Evolutionary conservation across 306 rosid species (phyloP), one percentile per base, ranked within the genome.

Genomic region (Begonia masoniana): DNA sequence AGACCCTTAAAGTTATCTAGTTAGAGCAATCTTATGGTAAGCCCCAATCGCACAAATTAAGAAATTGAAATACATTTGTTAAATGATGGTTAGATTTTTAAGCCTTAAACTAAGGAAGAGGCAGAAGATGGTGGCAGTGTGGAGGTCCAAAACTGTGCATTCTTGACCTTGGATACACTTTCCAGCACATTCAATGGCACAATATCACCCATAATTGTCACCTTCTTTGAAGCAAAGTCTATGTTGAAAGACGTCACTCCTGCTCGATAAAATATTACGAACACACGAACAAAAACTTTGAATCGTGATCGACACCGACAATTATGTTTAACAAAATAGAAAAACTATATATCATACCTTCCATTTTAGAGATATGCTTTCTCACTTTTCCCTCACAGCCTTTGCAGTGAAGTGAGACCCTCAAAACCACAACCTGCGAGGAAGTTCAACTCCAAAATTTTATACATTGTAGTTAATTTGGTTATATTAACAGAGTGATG

Each of bases 351-450:
- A 15, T 1, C 43, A 13, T 75, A 89, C 92, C 96, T 75, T 91
- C 74, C 94, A 91, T 91, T 86, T 78, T 83, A 9, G 96, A 81
- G 7, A 91, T 78, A 76, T 85, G 96, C 64, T 91, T 91, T 71
- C 86, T 83, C 55, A 91, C 76, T 69, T 91, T 91, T 56, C 97
- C 92, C 73, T 71, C 97, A 70, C 97, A 91, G 15, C 86, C 97
- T 75, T 70, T 91, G 76, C 97, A 91, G 71, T 91, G 97, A 58
- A 91, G 69, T 64, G 97, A 85, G 65, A 85, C 97, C 76, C 85
- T 85, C 68, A 91, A 66, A 31, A 78, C 92, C 50, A 86, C 94
- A 57, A 78, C 88, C 92, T 91, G 82, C 64, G 57, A 50, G 4
- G 35, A 26, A 26, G 35, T 26, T 26, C 6, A 6, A 26, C 35